Conservation (phyloP, 2,329 filamentous ascomycete genomes). For the Colletotrichum tofieldiae region DNA sequence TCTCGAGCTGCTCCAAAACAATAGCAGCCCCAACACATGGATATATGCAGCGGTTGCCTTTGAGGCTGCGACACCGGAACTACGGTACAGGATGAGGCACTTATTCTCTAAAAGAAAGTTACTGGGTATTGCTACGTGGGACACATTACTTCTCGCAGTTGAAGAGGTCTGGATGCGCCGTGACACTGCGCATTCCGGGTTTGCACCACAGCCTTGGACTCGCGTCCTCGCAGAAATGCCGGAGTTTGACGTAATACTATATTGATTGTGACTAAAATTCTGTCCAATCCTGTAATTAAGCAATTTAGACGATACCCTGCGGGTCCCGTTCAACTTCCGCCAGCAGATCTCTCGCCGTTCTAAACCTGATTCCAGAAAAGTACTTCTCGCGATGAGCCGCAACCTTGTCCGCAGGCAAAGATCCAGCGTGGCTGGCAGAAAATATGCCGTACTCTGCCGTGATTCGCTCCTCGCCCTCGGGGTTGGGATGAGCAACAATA, state of each 20-base stretch:
- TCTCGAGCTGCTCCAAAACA: conserved; percentile 6
- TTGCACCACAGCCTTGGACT: conserved; percentile 7
- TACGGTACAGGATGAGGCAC: background rate
- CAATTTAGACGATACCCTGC: background rate
- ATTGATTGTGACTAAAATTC: background rate
- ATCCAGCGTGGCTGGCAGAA: conserved; percentile 30
- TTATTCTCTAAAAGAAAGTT: background rate
- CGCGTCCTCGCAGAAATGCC: background rate
- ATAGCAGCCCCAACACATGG: conserved; percentile 23
- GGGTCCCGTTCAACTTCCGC: conserved; percentile 21
- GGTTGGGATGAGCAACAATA: conserved; percentile 4
- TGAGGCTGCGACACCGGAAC: background rate
- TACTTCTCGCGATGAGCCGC: conserved; percentile 33
- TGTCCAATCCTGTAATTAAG: no score
- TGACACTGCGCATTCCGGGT: background rate
- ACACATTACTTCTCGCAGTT: background rate
- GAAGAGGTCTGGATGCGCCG: conserved; percentile 10
- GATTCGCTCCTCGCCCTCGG: conserved; percentile 12
- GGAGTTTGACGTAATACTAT: conserved; percentile 1
- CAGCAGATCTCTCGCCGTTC: conserved; percentile 8
- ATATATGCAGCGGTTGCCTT: conserved; percentile 6
- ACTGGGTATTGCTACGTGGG: conserved; percentile 4
- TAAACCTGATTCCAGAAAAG: conserved; percentile 29
- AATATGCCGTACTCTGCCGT: conserved; percentile 37
- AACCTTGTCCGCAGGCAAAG: conserved; percentile 32